A percentile compares a stretch with the other conserved stretches of the same genome.
Conservation (phyloP, 768 basidiomycete species). For the Tricholoma terreum region DNA sequence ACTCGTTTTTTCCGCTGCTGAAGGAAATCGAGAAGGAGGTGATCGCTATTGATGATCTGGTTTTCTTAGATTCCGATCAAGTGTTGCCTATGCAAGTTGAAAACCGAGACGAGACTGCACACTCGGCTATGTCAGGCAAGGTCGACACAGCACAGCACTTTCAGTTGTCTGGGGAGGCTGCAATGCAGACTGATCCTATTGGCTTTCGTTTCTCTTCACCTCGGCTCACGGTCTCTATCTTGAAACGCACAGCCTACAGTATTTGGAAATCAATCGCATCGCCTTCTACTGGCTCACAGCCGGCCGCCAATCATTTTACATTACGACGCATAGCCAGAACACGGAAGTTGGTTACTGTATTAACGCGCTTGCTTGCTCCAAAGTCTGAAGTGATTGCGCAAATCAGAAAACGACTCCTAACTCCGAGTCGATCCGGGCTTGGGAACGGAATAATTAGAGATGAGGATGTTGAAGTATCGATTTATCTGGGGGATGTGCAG, state of each 20-base stretch:
- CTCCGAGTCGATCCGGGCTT: slow-evolving; percentile 30
- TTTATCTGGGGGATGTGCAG: slow-evolving; percentile 90
- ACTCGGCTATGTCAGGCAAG: not conserved
- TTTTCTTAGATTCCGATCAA: slow-evolving; percentile 33
- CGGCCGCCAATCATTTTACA: slow-evolving; percentile 42
- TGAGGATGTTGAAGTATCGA: slow-evolving; percentile 67
- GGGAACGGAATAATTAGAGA: slow-evolving; percentile 38
- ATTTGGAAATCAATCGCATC: slow-evolving; percentile 20
- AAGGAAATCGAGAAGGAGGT: slow-evolving; percentile 81
- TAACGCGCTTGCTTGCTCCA: slow-evolving; percentile 69
- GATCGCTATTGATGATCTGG: slow-evolving; percentile 68
- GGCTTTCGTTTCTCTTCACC: slow-evolving; percentile 32
- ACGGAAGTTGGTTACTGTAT: slow-evolving; percentile 73
- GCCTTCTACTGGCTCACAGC: slow-evolving; percentile 16
- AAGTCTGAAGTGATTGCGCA: slow-evolving; percentile 84
- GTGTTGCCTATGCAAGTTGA: not conserved
- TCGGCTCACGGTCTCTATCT: slow-evolving; percentile 31
- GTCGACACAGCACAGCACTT: not conserved
- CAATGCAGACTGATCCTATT: slow-evolving; percentile 20
- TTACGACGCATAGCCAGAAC: slow-evolving; percentile 78
- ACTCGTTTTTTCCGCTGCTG: slow-evolving; percentile 86
- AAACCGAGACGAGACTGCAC: not conserved
- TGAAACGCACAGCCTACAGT: slow-evolving; percentile 29
- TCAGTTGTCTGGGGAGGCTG: slow-evolving; percentile 3
- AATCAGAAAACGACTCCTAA: slow-evolving; percentile 69